Percentiles rank a stretch among this genome's conserved stretches.
Evolutionary conservation across 2,329 filamentous ascomycete species (phyloP).

Genomic region (Exophiala dermatitidis): DNA sequence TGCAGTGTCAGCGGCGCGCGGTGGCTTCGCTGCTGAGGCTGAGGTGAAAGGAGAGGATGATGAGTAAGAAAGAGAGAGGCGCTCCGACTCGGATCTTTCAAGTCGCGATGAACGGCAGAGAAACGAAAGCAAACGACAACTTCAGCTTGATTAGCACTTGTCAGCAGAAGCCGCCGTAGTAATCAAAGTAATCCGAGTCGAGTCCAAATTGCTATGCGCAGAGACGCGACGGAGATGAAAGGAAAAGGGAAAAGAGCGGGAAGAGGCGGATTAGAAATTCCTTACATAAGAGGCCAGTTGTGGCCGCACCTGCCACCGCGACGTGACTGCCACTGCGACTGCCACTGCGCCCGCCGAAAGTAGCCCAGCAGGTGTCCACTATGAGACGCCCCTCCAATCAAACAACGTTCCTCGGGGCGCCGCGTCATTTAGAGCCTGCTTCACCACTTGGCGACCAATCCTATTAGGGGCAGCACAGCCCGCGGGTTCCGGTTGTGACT

Average conservation of each 20-base stretch:
- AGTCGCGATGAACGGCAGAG: not conserved
- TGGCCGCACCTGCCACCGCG: not conserved
- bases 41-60: not conserved
- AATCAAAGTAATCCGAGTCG: not conserved
- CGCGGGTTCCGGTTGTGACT: not conserved
- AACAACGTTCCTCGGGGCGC: not conserved
- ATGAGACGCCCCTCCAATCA: not conserved
- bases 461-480: not conserved
- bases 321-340: not conserved
- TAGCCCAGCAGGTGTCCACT: not conserved
- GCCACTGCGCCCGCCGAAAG: no score
- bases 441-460: not conserved
- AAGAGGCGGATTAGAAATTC: slow-evolving; percentile 21
- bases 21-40: no score
- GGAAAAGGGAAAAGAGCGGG: slow-evolving; percentile 4
- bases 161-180: not conserved
- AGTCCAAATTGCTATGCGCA: not conserved
- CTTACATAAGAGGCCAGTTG: slow-evolving; percentile 16
- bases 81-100: not conserved
- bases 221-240: not conserved
- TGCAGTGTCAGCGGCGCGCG: no score
- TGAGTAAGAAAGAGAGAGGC: not conserved
- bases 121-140: no score
- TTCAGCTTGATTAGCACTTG: no score
- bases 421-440: not conserved